Percentiles rank a stretch among this genome's conserved stretches.
Evolutionary conservation across 2,329 filamentous ascomycete species (phyloP).

Genomic region (Arachnomyces sp.): DNA sequence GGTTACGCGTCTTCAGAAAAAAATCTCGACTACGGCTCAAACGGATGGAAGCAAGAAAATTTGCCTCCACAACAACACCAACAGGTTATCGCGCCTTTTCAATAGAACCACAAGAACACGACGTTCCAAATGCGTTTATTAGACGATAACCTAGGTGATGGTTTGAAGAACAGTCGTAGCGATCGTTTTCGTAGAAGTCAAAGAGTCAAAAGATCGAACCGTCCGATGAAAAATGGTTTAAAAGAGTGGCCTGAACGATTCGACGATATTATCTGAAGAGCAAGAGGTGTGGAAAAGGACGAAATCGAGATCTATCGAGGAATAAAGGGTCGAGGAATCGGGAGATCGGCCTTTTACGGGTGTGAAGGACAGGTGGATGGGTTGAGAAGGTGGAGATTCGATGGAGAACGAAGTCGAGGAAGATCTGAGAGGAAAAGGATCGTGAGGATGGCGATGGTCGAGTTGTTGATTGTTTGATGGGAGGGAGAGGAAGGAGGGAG

Average conservation of each 20-base stretch:
- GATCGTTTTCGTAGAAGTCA: no score
- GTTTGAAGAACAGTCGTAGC: no score
- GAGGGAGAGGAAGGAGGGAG: constrained; percentile 10
- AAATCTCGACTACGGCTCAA: neutral
- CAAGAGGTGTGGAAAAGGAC: neutral
- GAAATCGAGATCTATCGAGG: constrained; percentile 3
- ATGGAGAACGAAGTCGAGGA: constrained; percentile 11
- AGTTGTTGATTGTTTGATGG: constrained; percentile 18
- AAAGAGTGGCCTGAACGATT: no score
- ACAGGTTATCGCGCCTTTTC: no score
- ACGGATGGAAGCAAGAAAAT: neutral
- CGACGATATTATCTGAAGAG: no score
- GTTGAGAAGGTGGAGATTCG: constrained; percentile 14
- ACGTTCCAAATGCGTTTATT: no score
- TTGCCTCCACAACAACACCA: no score
- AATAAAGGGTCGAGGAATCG: constrained; percentile 2
- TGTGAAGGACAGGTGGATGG: constrained; percentile 6
- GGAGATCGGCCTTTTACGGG: constrained; percentile 4
- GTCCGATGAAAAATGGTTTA: no score
- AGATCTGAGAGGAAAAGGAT: constrained; percentile 9
- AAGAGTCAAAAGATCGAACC: no score
- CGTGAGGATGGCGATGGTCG: constrained; percentile 5
- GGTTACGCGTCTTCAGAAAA: constrained; percentile 1
- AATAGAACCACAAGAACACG: no score
- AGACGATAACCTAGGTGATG: no score